A percentile compares a stretch with the other conserved stretches of the same genome.
Conservation (phyloP, 164 flowering plant genomes). For the Brasenia schreberi region DNA sequence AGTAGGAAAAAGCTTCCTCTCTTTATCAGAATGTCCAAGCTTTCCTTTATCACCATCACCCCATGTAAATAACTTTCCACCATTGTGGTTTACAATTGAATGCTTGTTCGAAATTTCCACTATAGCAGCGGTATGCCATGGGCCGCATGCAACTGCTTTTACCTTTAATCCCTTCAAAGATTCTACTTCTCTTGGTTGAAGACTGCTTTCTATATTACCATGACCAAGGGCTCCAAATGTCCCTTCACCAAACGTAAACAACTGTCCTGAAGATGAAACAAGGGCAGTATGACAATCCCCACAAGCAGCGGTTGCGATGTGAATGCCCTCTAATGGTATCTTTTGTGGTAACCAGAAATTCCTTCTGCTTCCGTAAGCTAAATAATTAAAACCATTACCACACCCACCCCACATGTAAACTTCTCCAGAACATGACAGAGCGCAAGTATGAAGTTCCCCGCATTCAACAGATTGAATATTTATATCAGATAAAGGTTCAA, state of each 20-base stretch:
- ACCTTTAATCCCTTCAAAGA: constrained; percentile 40
- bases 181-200: constrained; percentile 56
- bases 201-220: constrained; percentile 28
- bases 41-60: constrained; percentile 66
- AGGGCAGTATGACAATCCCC: constrained; percentile 67
- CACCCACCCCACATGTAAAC: constrained; percentile 56
- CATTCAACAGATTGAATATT: constrained; percentile 34
- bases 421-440: constrained; percentile 43
- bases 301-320: constrained; percentile 36
- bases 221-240: constrained; percentile 78
- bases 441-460: constrained; percentile 60
- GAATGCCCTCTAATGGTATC: constrained; percentile 28
- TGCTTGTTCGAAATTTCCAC: constrained; percentile 25
- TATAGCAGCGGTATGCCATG: constrained; percentile 72
- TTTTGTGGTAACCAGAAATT: neutral
- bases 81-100: constrained; percentile 11
- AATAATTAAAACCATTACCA: constrained; percentile 12
- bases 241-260: constrained; percentile 69
- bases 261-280: constrained; percentile 40
- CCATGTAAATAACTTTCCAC: constrained; percentile 63
- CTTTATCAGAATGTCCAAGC: constrained; percentile 44
- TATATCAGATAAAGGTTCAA: constrained; percentile 30
- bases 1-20: constrained; percentile 44
- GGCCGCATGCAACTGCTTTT: constrained; percentile 54
- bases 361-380: constrained; percentile 7